phyloP scores from a whole-genome alignment of 179 eudicot genomes.

The Silene vulgaris region DNA sequence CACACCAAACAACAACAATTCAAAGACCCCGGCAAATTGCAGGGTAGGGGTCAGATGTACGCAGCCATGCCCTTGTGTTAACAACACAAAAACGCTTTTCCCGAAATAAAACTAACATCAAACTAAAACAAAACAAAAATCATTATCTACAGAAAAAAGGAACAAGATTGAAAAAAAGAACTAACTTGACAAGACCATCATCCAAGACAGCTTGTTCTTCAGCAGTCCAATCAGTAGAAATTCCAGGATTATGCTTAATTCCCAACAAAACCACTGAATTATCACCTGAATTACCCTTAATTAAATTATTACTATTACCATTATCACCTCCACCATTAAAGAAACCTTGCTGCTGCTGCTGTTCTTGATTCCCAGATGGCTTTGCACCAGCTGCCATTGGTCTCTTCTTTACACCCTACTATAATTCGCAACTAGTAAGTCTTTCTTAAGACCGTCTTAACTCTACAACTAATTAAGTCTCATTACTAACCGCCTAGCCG shows the following conservation, averaged over 20 bases:
- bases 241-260: conserved; percentile 39
- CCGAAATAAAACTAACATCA: conserved; percentile 5
- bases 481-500: too few species aligned
- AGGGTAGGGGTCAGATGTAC: too few species aligned
- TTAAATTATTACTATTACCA: conserved; percentile 11
- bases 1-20: conserved; percentile 12
- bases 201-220: conserved; percentile 76
- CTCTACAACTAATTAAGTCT: too few species aligned
- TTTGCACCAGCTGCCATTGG: conserved; percentile 38
- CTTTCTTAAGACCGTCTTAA: too few species aligned
- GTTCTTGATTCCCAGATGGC: conserved; percentile 31
- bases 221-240: conserved; percentile 55
- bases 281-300: conserved; percentile 29
- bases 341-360: conserved; percentile 27
- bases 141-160: not conserved
- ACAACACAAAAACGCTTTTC: too few species aligned
- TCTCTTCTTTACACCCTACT: not conserved
- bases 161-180: not conserved
- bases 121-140: not conserved
- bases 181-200: conserved; percentile 64
- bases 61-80: too few species aligned
- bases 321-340: conserved; percentile 24
- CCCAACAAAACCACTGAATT: conserved; percentile 20
- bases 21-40: too few species aligned
- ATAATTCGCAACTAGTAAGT: too few species aligned